These are phyloP conservation scores for Cercis canadensis DNA, from an alignment of 306 rosid species.

Conservation along the genomic window DNA sequence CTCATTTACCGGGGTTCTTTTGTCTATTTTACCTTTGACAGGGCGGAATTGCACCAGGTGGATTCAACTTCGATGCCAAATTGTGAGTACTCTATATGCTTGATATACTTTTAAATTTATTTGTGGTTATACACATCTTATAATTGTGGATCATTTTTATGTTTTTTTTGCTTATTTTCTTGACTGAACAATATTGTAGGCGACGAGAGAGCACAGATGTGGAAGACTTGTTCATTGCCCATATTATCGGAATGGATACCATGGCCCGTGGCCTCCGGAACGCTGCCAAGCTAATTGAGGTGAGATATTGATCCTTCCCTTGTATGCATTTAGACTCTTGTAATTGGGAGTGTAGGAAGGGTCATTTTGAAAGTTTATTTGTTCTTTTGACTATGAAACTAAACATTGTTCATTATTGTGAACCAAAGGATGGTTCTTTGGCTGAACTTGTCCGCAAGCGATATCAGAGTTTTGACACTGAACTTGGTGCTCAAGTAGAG, in stretches of 20 bases:
- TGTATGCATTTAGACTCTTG: neutral
- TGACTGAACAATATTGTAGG: slow-evolving; percentile 42
- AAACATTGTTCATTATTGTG: slow-evolving; percentile 34
- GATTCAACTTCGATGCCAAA: slow-evolving; percentile 98
- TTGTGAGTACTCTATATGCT: slow-evolving; percentile 57
- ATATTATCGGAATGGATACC: slow-evolving; percentile 87
- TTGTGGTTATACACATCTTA: neutral
- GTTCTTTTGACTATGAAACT: slow-evolving; percentile 15
- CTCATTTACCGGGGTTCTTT: slow-evolving; percentile 5
- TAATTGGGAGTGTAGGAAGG: neutral
- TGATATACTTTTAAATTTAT: neutral
- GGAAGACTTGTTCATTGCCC: slow-evolving; percentile 94
- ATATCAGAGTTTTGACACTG: slow-evolving; percentile 80
- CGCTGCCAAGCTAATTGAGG: slow-evolving; percentile 83
- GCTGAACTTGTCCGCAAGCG: slow-evolving; percentile 82
- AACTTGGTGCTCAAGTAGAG: slow-evolving; percentile 81
- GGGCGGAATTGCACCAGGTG: slow-evolving; percentile 97
- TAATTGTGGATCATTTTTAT: neutral
- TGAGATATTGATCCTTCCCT: slow-evolving; percentile 32
- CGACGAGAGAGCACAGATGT: slow-evolving; percentile 98
- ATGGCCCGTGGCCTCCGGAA: slow-evolving; percentile 90
- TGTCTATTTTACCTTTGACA: slow-evolving; percentile 31
- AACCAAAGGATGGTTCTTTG: slow-evolving; percentile 78
- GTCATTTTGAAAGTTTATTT: slow-evolving; percentile 26
- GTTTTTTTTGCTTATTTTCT: slow-evolving; percentile 6